Base-by-base conservation (phyloP, 331 rosid species). In the Quercus tomentella region DNA sequence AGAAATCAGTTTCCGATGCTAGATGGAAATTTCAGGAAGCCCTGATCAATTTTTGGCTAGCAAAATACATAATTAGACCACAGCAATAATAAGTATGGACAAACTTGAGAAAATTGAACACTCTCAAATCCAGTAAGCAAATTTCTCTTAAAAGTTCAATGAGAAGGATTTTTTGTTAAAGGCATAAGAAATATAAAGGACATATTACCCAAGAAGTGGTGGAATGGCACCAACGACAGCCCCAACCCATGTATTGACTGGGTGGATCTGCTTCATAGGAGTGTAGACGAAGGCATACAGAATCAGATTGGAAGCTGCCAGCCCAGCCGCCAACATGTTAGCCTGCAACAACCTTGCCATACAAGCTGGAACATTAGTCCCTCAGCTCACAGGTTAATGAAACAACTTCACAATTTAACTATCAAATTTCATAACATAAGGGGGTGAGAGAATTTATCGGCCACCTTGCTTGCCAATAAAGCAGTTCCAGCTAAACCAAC, bases 221-320 rank as follows among this genome's bases (percentile, higher is more conserved):
- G 99, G 98, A 82, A 95, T 91, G 60, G 99, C 99, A 63, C 99
- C 99, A 30, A 95, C 99, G 67, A 95, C 83, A 71, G 99, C 99
- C 54, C 99, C 99, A 75, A 95, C 97, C 99, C 99, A 95, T 35
- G 98, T 93, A 84, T 95, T 95, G 57, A 95, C 87, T 7, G 96
- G 97, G 87, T 95, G 99, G 83, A 95, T 93, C 88, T 91, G 99
- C 90, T 95, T 95, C 82, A 95, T 80, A 1, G 98, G 99, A 56
- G 99, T 95, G 77, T 95, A 95, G 3, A 93, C 88, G 25, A 95
- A 95, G 67, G 99, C 96, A 73, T 95, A 95, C 72, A 95, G 91
- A 69, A 90, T 8, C 70, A 95, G 82, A 87, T 95, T 95, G 49
- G 97, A 95, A 77, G 96, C 97, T 67, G 90, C 99, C 77, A 95